Evolutionary conservation across 1,284 basidiomycete genomes (phyloP).

Genomic region (Cryptococcus sp.): DNA sequence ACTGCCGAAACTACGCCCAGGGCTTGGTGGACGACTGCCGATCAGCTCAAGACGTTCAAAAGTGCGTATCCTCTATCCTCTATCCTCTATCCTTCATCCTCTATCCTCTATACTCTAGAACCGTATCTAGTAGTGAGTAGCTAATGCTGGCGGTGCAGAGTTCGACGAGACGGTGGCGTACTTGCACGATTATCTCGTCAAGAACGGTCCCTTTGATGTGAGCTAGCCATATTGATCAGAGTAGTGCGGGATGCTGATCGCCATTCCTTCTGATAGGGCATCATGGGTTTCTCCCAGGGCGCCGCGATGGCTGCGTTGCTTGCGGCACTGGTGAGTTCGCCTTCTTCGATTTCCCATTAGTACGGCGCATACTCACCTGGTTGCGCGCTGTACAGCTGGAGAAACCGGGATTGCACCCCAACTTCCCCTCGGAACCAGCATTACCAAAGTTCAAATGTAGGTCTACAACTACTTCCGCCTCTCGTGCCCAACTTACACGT

Average conservation of each 20-base stretch:
- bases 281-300: slow-evolving; percentile 85
- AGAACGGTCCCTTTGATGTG: slow-evolving; percentile 56
- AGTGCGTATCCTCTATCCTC: slow-evolving; percentile 33
- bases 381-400: slow-evolving; percentile 55
- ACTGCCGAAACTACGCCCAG: slow-evolving; percentile 67
- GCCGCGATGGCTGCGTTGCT: slow-evolving; percentile 76
- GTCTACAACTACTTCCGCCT: slow-evolving; percentile 58
- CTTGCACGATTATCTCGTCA: slow-evolving; percentile 54
- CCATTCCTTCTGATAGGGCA: slow-evolving; percentile 59
- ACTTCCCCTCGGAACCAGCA: slow-evolving; percentile 66
- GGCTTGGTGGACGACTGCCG: slow-evolving; percentile 72
- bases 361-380: background rate
- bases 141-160: slow-evolving; percentile 29
- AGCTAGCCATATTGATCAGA: slow-evolving; percentile 4
- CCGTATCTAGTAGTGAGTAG: background rate
- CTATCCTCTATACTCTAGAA: background rate
- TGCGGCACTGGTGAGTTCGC: slow-evolving; percentile 64
- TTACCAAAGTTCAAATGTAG: slow-evolving; percentile 64
- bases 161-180: slow-evolving; percentile 62
- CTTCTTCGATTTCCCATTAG: too few relatives aligned
- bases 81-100: background rate
- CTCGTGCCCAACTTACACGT: slow-evolving; percentile 68
- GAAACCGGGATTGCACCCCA: slow-evolving; percentile 62
- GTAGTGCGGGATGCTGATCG: background rate
- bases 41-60: slow-evolving; percentile 56